Percentiles rank a stretch among this genome's conserved stretches.
Conservation (phyloP, 2,329 filamentous ascomycete genomes). For the Hypoxylon sp. region DNA sequence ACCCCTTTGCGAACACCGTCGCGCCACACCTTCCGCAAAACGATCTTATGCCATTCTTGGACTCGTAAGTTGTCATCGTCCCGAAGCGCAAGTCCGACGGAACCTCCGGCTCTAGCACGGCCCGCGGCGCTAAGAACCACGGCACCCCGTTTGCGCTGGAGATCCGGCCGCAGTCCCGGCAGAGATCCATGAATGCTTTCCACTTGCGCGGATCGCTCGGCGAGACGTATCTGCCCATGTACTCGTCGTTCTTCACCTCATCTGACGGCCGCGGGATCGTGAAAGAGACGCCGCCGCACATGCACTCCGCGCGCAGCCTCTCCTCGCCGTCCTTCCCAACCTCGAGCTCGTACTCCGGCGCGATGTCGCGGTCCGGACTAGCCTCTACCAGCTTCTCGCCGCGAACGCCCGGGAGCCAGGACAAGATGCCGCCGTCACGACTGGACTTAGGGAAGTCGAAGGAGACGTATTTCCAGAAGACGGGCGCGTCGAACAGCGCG, state of each 20-base stretch:
- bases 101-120: slow-evolving; percentile 57
- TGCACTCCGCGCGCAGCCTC: slow-evolving; percentile 61
- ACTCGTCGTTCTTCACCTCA: slow-evolving; percentile 51
- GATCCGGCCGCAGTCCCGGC: slow-evolving; percentile 62
- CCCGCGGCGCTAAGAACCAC: slow-evolving; percentile 61
- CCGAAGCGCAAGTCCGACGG: slow-evolving; percentile 57
- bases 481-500: slow-evolving; percentile 57
- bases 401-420: slow-evolving; percentile 55
- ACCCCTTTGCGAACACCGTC: slow-evolving; percentile 57
- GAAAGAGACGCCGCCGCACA: slow-evolving; percentile 65
- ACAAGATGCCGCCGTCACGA: slow-evolving; percentile 57
- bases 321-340: slow-evolving; percentile 57
- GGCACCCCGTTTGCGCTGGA: slow-evolving; percentile 59
- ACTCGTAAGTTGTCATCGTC: slow-evolving; percentile 61
- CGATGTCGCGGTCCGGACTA: slow-evolving; percentile 47
- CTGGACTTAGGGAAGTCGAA: slow-evolving; percentile 57
- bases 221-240: slow-evolving; percentile 56
- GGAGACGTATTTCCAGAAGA: slow-evolving; percentile 56
- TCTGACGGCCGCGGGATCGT: slow-evolving; percentile 59
- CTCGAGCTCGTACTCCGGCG: slow-evolving; percentile 52
- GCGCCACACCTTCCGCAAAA: slow-evolving; percentile 66
- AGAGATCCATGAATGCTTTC: slow-evolving; percentile 60
- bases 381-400: slow-evolving; percentile 38
- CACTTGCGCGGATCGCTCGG: slow-evolving; percentile 59
- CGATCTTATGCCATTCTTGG: slow-evolving; percentile 56